Evolutionary conservation across 352 stramenopile genomes (phyloP), one percentile per base, ranked within the genome.

Genomic region (Pythium monospermum): DNA sequence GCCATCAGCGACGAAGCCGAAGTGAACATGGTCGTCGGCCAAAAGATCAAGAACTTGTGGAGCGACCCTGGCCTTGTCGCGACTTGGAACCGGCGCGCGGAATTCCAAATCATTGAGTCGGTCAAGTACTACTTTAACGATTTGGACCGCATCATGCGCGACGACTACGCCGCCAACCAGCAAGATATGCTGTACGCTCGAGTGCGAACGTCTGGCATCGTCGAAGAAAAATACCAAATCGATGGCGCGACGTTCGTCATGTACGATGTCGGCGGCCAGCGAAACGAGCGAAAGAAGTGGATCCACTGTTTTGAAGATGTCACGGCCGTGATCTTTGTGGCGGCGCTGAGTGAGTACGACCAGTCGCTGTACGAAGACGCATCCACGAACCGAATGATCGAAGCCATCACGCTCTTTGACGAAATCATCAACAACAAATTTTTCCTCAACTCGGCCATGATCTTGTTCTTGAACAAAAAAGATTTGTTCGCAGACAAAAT

Each of bases 401-500:
- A 98, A 73, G 91, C 90, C 26, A 83, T 98, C 36, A 87, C 90
- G 26, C 71, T 98, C 46, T 98, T 98, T 66, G 73, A 95, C 57
- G 92, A 98, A 61, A 97, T 98, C 59, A 83, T 94, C 43, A 96
- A 97, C 64, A 98, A 97, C 73, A 84, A 91, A 48, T 91, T 96
- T 61, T 98, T 98, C 64, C 57, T 76, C 30, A 83, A 91, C 49
- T 96, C 93, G 16, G 86, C 80, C 33, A 97, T 98, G 71, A 98
- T 98, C 56, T 69, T 98, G 37, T 98, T 98, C 66, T 66, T 98
- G 15, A 98, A 98, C 82, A 98, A 98, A 76, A 95, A 95, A 60
- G 95, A 98, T 73, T 66, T 98, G 32, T 98, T 98, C 61, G 83
- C 94, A 59, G 87, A 98, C 68, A 98, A 98, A 76, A 97, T 98